Conservation (phyloP, 2,329 filamentous ascomycete species). For the Aspergillus candidus region DNA sequence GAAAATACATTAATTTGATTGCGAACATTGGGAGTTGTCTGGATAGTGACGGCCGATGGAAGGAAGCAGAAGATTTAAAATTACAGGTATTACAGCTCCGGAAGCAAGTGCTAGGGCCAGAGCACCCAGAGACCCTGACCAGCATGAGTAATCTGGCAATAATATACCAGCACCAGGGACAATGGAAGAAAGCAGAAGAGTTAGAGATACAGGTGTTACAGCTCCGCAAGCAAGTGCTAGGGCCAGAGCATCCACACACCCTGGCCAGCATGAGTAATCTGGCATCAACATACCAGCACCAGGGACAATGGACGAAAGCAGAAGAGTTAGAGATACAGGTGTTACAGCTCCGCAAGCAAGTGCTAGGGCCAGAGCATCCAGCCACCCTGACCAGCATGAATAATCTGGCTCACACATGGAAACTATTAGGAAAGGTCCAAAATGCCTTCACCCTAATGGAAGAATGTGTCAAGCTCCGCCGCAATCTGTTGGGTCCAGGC, state of each 20-base stretch:
- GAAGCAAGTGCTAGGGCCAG: no score
- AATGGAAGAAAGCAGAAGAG: background rate
- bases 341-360: background rate
- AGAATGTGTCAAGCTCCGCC: background rate
- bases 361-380: background rate
- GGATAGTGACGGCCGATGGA: constrained; percentile 1
- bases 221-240: background rate
- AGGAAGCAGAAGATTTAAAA: background rate
- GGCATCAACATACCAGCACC: background rate
- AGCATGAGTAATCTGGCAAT: no score
- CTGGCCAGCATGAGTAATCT: background rate
- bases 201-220: background rate
- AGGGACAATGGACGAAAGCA: constrained; percentile 1
- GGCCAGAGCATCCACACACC: background rate
- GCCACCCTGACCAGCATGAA: background rate
- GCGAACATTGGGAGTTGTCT: background rate
- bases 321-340: background rate
- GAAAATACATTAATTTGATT: background rate
- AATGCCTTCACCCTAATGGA: background rate
- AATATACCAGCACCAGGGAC: no score
- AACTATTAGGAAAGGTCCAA: background rate
- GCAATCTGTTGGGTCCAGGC: background rate
- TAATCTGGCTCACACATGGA: background rate
- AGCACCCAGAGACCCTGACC: no score
- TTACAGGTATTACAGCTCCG: no score